phyloP scores from a whole-genome alignment of 2,329 filamentous ascomycete genomes.

The Oidium heveae region DNA sequence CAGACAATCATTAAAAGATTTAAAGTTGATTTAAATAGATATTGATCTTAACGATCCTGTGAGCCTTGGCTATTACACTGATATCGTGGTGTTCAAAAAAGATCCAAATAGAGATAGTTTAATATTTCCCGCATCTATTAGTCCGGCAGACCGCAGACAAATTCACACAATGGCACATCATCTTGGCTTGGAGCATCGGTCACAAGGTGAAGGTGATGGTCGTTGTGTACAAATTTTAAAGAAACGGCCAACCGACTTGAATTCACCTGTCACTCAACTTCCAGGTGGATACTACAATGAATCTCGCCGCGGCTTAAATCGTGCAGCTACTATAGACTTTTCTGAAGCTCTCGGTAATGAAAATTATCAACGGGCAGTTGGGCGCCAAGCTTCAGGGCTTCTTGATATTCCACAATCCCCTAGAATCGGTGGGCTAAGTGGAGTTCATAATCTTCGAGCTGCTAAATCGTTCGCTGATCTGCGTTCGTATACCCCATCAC shows the following conservation, averaged over 20 bases:
- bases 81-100: conserved; percentile 71
- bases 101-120: conserved; percentile 53
- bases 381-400: conserved; percentile 58
- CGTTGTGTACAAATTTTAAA: conserved; percentile 81
- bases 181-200: conserved; percentile 76
- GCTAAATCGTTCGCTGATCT: conserved; percentile 95
- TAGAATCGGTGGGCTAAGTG: conserved; percentile 31
- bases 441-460: conserved; percentile 58
- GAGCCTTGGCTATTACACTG: conserved; percentile 70
- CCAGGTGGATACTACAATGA: conserved; percentile 32
- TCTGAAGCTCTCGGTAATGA: conserved; percentile 49
- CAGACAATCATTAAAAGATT: not conserved
- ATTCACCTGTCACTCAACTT: conserved; percentile 17
- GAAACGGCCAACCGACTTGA: conserved; percentile 18
- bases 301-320: conserved; percentile 63
- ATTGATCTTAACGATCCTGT: conserved; percentile 80
- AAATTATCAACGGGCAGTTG: conserved; percentile 43
- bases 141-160: conserved; percentile 63
- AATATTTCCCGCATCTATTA: conserved; percentile 58
- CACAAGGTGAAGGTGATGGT: conserved; percentile 65
- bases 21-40: conserved; percentile 15
- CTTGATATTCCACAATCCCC: conserved; percentile 69
- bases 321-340: conserved; percentile 94
- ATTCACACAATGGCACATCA: conserved; percentile 90
- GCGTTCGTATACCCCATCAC: conserved; percentile 83